A percentile compares a stretch with the other conserved stretches of the same genome.
phyloP scores from a whole-genome alignment of 352 stramenopile species.

The Globisporangium cystogenes region DNA sequence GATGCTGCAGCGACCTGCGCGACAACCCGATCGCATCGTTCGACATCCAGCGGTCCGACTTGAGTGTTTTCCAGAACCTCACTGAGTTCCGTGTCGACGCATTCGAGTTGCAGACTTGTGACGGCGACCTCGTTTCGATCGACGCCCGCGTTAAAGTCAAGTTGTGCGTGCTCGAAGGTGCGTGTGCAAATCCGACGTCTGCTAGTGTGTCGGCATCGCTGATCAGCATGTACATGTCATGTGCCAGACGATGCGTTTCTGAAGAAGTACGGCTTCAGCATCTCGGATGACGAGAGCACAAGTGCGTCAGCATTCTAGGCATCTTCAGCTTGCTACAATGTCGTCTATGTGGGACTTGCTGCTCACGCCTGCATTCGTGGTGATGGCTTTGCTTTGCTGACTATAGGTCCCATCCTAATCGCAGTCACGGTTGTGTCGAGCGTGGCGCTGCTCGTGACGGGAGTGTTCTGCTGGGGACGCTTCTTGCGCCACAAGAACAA shows the following conservation, averaged over 20 bases:
- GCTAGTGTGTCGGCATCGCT: not conserved
- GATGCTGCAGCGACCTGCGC: slow-evolving; percentile 11
- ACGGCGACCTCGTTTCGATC: not conserved
- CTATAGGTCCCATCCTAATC: slow-evolving; percentile 9
- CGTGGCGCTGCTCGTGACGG: slow-evolving; percentile 4
- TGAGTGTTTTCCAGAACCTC: slow-evolving; percentile 9
- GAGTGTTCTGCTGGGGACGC: slow-evolving; percentile 3
- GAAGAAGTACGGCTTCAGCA: slow-evolving; percentile 1
- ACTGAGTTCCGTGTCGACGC: slow-evolving; percentile 5
- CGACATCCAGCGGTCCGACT: slow-evolving; percentile 14
- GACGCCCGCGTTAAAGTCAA: not conserved
- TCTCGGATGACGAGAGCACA: not conserved
- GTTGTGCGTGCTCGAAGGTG: slow-evolving; percentile 12
- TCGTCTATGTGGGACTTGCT: not conserved
- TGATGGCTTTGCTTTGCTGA: not conserved
- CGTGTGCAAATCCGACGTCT: not conserved
- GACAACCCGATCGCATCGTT: slow-evolving; percentile 18
- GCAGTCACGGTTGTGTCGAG: not conserved
- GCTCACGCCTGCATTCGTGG: not conserved
- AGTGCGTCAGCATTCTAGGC: not conserved
- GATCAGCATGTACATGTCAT: not conserved
- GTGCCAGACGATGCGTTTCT: not conserved
- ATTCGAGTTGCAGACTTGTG: slow-evolving; percentile 3
- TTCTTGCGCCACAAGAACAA: slow-evolving; percentile 14
- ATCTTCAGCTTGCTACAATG: not conserved